Percentiles rank a stretch among this genome's conserved stretches.
Evolutionary conservation across 1,284 basidiomycete genomes (phyloP).

Genomic region (Sporisorium exsertum): DNA sequence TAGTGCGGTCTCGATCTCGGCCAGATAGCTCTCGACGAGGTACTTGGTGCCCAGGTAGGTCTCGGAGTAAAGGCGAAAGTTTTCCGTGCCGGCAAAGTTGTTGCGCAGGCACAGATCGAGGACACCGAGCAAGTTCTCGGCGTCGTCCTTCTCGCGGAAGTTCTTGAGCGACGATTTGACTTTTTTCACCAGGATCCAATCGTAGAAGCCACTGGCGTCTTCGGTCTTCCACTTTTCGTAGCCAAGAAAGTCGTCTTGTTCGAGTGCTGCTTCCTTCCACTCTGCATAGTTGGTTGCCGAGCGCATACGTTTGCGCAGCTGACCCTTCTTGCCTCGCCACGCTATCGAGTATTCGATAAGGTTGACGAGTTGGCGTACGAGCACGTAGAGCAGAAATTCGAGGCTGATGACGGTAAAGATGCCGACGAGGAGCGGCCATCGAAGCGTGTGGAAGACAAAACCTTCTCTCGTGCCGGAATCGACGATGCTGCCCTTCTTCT

Average conservation of each 20-base stretch:
- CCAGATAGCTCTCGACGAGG: conserved; percentile 59
- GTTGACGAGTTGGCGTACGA: conserved; percentile 85
- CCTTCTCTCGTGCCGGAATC: conserved; percentile 63
- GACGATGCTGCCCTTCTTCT: conserved; percentile 27
- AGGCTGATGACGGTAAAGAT: conserved; percentile 86
- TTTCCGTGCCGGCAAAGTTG: conserved; percentile 96
- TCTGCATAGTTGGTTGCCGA: conserved; percentile 79
- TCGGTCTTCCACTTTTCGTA: conserved; percentile 64
- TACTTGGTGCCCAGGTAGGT: conserved; percentile 73
- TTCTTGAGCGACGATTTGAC: conserved; percentile 69
- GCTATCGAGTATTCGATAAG: conserved; percentile 60
- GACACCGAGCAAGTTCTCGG: conserved; percentile 82
- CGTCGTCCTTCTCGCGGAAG: conserved; percentile 81
- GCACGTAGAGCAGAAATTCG: conserved; percentile 85
- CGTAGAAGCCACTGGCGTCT: conserved; percentile 64
- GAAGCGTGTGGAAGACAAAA: conserved; percentile 57
- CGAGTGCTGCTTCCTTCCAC: conserved; percentile 85
- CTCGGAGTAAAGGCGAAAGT: conserved; percentile 87
- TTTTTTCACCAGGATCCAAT: conserved; percentile 68
- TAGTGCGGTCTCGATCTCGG: conserved; percentile 57
- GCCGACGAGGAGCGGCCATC: conserved; percentile 73
- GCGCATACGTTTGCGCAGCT: conserved; percentile 80
- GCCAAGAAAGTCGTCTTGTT: conserved; percentile 76
- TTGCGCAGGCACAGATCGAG: conserved; percentile 90
- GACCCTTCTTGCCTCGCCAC: conserved; percentile 87